These are phyloP conservation scores for Colletotrichum trifolii DNA, from an alignment of 2,329 filamentous ascomycete genomes.

Conservation along the genomic window DNA sequence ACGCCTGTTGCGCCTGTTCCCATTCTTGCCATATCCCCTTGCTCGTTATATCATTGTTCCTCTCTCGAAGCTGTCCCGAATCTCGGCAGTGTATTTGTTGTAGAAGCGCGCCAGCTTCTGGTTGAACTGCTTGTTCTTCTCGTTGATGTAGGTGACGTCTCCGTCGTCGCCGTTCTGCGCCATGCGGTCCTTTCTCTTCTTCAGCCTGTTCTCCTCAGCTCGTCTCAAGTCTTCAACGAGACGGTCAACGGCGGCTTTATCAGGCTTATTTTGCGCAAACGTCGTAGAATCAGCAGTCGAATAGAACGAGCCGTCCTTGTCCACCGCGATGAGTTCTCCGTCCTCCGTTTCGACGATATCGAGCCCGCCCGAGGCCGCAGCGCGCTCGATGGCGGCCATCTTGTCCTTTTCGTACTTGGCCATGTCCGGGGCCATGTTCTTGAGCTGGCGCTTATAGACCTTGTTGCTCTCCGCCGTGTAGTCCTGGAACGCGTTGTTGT, in stretches of 20 bases:
- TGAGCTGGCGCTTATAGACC: constrained; percentile 91
- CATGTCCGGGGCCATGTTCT: constrained; percentile 79
- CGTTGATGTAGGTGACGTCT: constrained; percentile 99
- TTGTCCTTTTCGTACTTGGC: constrained; percentile 91
- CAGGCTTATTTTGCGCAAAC: constrained; percentile 87
- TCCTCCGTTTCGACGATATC: constrained; percentile 97
- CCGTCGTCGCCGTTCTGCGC: constrained; percentile 83
- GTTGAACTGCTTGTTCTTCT: constrained; percentile 99
- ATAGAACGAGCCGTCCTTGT: constrained; percentile 91
- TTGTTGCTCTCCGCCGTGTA: constrained; percentile 90
- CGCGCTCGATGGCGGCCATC: constrained; percentile 83
- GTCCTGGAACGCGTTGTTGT: constrained; percentile 91
- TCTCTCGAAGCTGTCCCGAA: constrained; percentile 96
- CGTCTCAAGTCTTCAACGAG: constrained; percentile 87
- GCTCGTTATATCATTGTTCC: constrained; percentile 86
- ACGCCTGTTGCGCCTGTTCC: not conserved
- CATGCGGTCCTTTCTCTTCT: constrained; percentile 85
- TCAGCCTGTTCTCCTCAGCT: constrained; percentile 86
- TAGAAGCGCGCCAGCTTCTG: constrained; percentile 96
- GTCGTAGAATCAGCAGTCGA: constrained; percentile 85
- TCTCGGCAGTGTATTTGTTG: constrained; percentile 98
- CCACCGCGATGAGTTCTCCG: constrained; percentile 92
- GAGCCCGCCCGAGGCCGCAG: constrained; percentile 84
- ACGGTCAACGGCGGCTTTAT: constrained; percentile 86
- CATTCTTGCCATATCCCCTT: constrained; percentile 2